A percentile compares a stretch with the other conserved stretches of the same genome.
These are phyloP conservation scores for Phytopythium helicoides DNA, from an alignment of 352 stramenopile species.

Conservation along the genomic window DNA sequence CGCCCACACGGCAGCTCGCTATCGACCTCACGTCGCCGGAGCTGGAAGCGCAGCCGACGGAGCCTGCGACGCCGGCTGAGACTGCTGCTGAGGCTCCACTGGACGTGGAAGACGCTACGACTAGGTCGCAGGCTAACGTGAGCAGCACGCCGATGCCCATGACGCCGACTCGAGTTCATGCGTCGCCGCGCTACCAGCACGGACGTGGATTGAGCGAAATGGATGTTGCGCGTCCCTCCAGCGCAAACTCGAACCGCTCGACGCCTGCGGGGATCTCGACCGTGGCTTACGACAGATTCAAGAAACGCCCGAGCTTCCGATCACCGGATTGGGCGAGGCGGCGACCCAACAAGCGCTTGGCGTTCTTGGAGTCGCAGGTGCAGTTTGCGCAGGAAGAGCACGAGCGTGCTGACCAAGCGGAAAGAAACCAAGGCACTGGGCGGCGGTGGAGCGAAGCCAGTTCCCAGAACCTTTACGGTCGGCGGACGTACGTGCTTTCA, in stretches of 20 bases:
- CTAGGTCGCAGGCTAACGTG: background rate
- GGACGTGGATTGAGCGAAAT: constrained; percentile 19
- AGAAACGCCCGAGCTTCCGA: constrained; percentile 3
- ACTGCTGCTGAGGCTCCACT: too few species aligned
- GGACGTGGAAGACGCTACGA: too few species aligned
- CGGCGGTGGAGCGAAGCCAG: background rate
- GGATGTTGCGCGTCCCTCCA: constrained; percentile 5
- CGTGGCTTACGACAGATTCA: constrained; percentile 20
- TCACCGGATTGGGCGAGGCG: constrained; percentile 2
- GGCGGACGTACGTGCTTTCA: constrained; percentile 17
- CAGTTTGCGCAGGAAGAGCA: constrained; percentile 1
- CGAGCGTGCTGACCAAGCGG: background rate
- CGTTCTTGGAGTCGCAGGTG: constrained; percentile 7
- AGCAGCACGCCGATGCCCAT: background rate
- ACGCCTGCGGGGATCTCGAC: constrained; percentile 27
- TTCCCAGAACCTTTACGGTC: background rate
- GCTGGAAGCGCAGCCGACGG: background rate
- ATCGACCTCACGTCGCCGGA: constrained; percentile 3
- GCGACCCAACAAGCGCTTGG: constrained; percentile 4
- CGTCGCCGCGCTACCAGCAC: constrained; percentile 17
- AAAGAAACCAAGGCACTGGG: too few species aligned
- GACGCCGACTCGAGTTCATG: background rate
- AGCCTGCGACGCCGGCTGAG: too few species aligned
- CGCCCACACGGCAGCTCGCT: background rate
- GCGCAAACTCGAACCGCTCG: constrained; percentile 1